A percentile compares a stretch with the other conserved stretches of the same genome.
These are phyloP conservation scores for Scedosporium dehoogii DNA, from an alignment of 2,329 filamentous ascomycete genomes.

Conservation along the genomic window DNA sequence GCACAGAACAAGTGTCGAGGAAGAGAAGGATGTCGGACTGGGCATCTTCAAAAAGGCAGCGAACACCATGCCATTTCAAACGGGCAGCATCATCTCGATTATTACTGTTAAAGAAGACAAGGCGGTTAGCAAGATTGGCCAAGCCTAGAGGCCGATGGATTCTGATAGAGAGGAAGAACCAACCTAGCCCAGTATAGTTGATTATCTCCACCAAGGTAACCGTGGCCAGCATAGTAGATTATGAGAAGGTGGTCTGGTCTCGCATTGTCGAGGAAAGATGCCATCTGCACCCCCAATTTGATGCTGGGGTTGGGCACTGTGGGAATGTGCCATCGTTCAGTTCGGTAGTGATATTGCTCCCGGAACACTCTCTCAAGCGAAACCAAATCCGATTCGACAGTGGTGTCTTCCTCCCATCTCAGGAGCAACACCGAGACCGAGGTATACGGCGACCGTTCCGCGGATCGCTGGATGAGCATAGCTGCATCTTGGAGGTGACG, in stretches of 20 bases:
- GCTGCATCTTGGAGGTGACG: conserved; percentile 59
- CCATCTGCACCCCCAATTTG: conserved; percentile 51
- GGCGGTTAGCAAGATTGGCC: conserved; percentile 12
- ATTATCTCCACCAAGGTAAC: conserved; percentile 46
- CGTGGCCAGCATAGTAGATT: conserved; percentile 55
- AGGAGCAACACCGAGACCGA: conserved; percentile 51
- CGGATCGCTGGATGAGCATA: conserved; percentile 56
- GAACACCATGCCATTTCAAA: conserved; percentile 54
- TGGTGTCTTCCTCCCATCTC: conserved; percentile 51
- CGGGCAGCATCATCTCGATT: conserved; percentile 46
- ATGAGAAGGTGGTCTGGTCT: conserved; percentile 50
- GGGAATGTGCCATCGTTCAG: conserved; percentile 52
- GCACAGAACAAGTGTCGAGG: conserved; percentile 50
- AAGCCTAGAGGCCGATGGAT: conserved; percentile 6
- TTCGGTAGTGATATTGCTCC: conserved; percentile 51
- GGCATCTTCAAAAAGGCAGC: conserved; percentile 52
- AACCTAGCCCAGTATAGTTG: conserved; percentile 60
- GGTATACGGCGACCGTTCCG: conserved; percentile 45
- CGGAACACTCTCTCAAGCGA: conserved; percentile 48
- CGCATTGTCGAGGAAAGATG: conserved; percentile 48
- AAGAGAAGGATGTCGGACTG: conserved; percentile 53
- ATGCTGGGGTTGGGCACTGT: conserved; percentile 47
- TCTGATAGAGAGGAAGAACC: conserved; percentile 21
- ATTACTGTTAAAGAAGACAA: conserved; percentile 32
- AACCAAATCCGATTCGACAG: conserved; percentile 41